These are phyloP conservation scores for Aspergillus udagawae DNA, from an alignment of 2,329 filamentous ascomycete genomes.

Conservation along the genomic window DNA sequence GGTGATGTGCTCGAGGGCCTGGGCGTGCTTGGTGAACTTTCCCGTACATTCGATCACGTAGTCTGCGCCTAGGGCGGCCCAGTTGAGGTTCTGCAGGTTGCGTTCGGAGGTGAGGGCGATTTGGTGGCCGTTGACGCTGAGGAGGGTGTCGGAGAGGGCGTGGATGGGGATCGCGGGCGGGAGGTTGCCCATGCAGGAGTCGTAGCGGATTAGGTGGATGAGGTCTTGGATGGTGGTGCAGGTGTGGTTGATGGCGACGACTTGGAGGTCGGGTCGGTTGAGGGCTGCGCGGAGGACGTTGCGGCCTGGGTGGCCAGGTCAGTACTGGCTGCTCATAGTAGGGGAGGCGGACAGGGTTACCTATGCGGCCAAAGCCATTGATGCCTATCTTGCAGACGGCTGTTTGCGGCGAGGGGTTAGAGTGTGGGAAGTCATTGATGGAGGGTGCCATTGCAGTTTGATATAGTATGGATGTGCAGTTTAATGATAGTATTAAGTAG, in stretches of 20 bases:
- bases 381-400: slow-evolving; percentile 68
- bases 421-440: slow-evolving; percentile 18
- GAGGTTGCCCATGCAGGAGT: slow-evolving; percentile 70
- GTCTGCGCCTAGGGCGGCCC: slow-evolving; percentile 22
- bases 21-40: slow-evolving; percentile 73
- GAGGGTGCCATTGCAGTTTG: slow-evolving; percentile 16
- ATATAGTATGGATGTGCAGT: too few relatives aligned
- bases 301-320: slow-evolving; percentile 47
- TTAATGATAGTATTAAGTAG: too few relatives aligned
- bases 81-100: slow-evolving; percentile 25
- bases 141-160: slow-evolving; percentile 79
- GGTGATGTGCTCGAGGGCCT: slow-evolving; percentile 74
- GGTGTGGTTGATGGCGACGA: slow-evolving; percentile 29
- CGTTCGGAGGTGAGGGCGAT: slow-evolving; percentile 26
- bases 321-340: background rate
- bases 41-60: slow-evolving; percentile 28
- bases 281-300: slow-evolving; percentile 51
- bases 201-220: slow-evolving; percentile 26
- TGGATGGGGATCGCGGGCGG: slow-evolving; percentile 92
- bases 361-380: slow-evolving; percentile 96
- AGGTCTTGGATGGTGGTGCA: slow-evolving; percentile 26
- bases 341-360: slow-evolving; percentile 6
- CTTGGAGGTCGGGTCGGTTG: slow-evolving; percentile 19
- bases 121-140: slow-evolving; percentile 38
- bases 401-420: slow-evolving; percentile 4